Percentiles rank a stretch among this genome's conserved stretches.
These are phyloP conservation scores for Papiliotrema laurentii DNA, from an alignment of 1,284 basidiomycete genomes.

Conservation along the genomic window DNA sequence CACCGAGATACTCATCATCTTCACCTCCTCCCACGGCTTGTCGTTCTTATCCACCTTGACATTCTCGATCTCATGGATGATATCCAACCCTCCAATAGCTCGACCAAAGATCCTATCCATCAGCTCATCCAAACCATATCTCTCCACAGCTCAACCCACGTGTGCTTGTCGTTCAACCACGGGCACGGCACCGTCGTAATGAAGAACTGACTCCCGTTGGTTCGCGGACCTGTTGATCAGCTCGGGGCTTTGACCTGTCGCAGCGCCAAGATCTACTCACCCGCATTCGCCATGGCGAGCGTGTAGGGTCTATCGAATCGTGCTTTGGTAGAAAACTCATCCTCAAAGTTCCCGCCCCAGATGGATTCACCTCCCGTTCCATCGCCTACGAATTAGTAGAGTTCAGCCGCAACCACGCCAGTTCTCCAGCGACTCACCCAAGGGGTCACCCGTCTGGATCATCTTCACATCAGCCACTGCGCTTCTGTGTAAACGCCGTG, in stretches of 20 bases:
- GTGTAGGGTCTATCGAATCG: conserved; percentile 95
- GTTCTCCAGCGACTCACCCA: conserved; percentile 37
- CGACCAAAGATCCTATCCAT: conserved; percentile 53
- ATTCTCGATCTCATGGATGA: conserved; percentile 58
- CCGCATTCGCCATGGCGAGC: conserved; percentile 93
- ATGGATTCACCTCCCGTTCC: conserved; percentile 96
- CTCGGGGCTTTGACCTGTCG: too few relatives aligned
- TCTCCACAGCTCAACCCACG: conserved; percentile 41
- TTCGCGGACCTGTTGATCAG: conserved; percentile 64
- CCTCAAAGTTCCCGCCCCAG: conserved; percentile 93
- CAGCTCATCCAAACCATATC: not conserved
- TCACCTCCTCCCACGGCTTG: conserved; percentile 85
- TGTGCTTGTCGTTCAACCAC: conserved; percentile 68
- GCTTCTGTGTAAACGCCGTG: not conserved
- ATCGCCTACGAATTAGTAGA: conserved; percentile 61
- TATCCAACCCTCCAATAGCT: conserved; percentile 53
- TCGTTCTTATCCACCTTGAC: conserved; percentile 68
- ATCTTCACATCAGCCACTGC: conserved; percentile 52
- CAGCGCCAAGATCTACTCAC: conserved; percentile 11
- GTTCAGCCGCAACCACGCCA: conserved; percentile 1
- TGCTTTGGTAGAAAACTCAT: conserved; percentile 85
- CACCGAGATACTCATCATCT: conserved; percentile 52
- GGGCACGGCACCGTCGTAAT: conserved; percentile 94
- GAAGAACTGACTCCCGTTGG: conserved; percentile 92
- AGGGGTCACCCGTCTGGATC: conserved; percentile 96